phyloP scores from a whole-genome alignment of 345 rosid species.

The Salix caprea region DNA sequence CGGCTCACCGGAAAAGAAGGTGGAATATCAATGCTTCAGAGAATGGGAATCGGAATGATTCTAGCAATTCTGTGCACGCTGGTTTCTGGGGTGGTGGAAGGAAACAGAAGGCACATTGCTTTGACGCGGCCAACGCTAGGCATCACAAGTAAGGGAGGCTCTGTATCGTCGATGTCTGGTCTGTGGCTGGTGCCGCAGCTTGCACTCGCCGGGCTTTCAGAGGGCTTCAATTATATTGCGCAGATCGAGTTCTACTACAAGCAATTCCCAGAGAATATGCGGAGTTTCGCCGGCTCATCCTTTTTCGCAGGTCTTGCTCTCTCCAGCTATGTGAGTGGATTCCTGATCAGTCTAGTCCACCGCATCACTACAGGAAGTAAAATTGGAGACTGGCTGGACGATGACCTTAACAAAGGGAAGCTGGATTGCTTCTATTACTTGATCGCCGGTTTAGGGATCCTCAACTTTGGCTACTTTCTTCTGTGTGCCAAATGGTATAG shows the following conservation, averaged over 20 bases:
- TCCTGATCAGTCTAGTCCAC: conserved; percentile 13
- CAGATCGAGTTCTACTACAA: conserved; percentile 26
- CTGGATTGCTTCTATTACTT: conserved; percentile 21
- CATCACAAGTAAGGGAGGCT: conserved; percentile 1
- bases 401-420: conserved; percentile 23
- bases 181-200: conserved; percentile 25
- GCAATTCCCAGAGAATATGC: conserved; percentile 30
- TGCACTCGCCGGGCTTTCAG: conserved; percentile 13
- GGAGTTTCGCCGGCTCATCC: conserved; percentile 14
- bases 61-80: conserved; percentile 9
- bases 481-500: conserved; percentile 10
- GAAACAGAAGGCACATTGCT: conserved; percentile 11
- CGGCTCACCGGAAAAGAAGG: conserved; percentile 40
- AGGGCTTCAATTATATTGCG: conserved; percentile 12
- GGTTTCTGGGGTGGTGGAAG: conserved; percentile 18
- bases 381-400: conserved; percentile 21
- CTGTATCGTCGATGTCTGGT: conserved; percentile 15
- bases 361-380: background rate
- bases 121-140: conserved; percentile 9
- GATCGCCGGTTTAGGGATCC: conserved; percentile 10
- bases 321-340: background rate
- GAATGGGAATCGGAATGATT: conserved; percentile 21
- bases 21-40: conserved; percentile 32
- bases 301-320: conserved; percentile 6
- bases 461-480: conserved; percentile 20